Conservation (phyloP, 768 basidiomycete species). For the Sarcodon aspratus region DNA sequence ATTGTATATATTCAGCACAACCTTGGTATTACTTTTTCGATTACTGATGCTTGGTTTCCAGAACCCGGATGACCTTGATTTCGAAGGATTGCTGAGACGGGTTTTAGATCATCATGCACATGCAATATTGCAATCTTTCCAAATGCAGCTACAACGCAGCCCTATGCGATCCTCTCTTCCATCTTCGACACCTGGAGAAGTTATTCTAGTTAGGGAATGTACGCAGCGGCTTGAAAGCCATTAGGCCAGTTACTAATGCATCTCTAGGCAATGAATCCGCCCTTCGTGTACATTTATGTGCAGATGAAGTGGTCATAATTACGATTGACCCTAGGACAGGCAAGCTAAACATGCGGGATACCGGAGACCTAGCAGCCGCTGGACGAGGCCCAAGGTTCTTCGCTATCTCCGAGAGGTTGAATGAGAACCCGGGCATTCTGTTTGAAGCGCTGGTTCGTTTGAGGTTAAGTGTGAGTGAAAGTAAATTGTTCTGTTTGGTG, state of each 20-base stretch:
- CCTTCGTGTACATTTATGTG: constrained; percentile 61
- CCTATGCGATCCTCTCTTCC: constrained; percentile 44
- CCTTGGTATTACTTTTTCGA: background rate
- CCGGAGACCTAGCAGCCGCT: constrained; percentile 68
- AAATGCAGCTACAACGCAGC: constrained; percentile 40
- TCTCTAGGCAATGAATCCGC: constrained; percentile 39
- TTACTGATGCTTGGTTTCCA: constrained; percentile 11
- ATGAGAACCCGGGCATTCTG: constrained; percentile 54
- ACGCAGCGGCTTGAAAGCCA: constrained; percentile 4
- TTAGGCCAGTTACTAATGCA: constrained; percentile 1
- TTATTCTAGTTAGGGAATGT: constrained; percentile 49
- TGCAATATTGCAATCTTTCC: constrained; percentile 47
- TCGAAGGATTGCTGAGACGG: constrained; percentile 53
- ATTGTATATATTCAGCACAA: constrained; percentile 38
- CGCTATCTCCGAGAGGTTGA: constrained; percentile 46
- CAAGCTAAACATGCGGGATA: constrained; percentile 66
- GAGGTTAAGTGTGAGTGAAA: constrained; percentile 45
- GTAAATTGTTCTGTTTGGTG: background rate
- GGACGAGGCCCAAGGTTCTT: constrained; percentile 60
- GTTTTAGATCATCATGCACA: constrained; percentile 58
- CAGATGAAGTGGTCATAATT: constrained; percentile 65
- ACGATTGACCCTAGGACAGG: constrained; percentile 77
- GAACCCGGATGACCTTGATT: constrained; percentile 64
- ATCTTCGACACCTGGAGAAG: constrained; percentile 38
- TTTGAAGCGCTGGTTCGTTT: constrained; percentile 45